phyloP scores from a whole-genome alignment of 768 basidiomycete genomes.

The Suillus bovinus region DNA sequence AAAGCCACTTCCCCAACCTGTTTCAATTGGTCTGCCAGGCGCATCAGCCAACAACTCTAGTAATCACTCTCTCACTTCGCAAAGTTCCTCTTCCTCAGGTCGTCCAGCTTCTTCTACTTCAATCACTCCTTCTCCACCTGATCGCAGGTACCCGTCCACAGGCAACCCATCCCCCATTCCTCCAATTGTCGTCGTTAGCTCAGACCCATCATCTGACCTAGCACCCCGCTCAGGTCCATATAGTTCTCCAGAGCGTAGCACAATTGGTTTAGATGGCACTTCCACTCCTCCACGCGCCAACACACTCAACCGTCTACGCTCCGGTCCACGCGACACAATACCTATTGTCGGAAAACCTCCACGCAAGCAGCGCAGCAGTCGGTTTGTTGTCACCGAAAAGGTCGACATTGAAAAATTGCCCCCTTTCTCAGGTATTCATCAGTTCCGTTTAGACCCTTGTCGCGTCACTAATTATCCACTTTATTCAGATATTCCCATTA shows the following conservation, averaged over 20 bases:
- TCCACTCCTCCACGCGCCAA: conserved; percentile 65
- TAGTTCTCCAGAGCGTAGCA: conserved; percentile 49
- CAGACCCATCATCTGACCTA: conserved; percentile 57
- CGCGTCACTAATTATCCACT: conserved; percentile 14
- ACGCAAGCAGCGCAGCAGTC: conserved; percentile 94
- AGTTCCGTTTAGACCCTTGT: conserved; percentile 28
- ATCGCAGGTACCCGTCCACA: conserved; percentile 54
- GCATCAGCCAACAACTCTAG: conserved; percentile 34
- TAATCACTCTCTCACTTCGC: conserved; percentile 43
- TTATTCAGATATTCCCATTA: conserved; percentile 76
- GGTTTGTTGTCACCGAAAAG: conserved; percentile 94
- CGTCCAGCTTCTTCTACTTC: conserved; percentile 45
- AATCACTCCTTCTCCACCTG: conserved; percentile 42
- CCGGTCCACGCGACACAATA: conserved; percentile 93
- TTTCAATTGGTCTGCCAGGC: conserved; percentile 37
- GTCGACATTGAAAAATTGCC: conserved; percentile 95
- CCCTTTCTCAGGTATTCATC: conserved; percentile 70
- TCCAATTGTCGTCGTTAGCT: conserved; percentile 85
- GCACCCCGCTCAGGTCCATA: conserved; percentile 42
- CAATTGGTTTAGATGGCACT: conserved; percentile 47
- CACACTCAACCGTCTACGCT: conserved; percentile 72
- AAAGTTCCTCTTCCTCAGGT: conserved; percentile 40
- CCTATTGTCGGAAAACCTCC: conserved; percentile 96
- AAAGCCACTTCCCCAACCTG: conserved; percentile 62
- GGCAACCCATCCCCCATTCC: conserved; percentile 56